Evolutionary conservation across 352 stramenopile species (phyloP), one percentile per base, ranked within the genome.

Genomic region (Halophytophthora batemanensis): DNA sequence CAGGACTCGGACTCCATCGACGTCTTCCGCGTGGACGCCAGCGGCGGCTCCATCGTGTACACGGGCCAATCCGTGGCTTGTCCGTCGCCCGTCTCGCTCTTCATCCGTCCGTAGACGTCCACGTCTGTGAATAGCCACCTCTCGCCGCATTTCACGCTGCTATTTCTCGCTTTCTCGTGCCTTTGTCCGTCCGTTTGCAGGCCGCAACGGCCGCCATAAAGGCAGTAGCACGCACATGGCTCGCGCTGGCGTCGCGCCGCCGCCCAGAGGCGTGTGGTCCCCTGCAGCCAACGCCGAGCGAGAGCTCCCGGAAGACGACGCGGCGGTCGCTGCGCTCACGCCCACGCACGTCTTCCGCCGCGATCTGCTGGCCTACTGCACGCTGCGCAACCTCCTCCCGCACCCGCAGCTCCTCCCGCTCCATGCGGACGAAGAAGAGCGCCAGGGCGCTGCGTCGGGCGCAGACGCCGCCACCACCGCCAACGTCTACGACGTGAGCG

Each of bases 321-420:
- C 53, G 21, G 23, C 42, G n/a, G 37, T 76, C 34, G 48, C 41
- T 49, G 45, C 47, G 13, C 60, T 66, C 39, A 25, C 52, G 37
- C 45, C 64, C 0, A 56, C 68, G 34, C 60, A 72, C 33, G 61
- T 50, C 23, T 86, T 92, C 42, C 78, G 79, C 2, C 65, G 71
- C 11, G 82, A 92, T 51, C 22, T 89, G 33, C 62, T 89, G 4
- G 64, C 65, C 38, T 90, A 83, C 56, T 89, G 72, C 55, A 70
- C 67, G 36, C 47, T 85, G 12, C 56, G 66, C 2, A 56, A 70
- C 25, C 59, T 89, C 35, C 71, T 77, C 2, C 78, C 78, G 15
- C 79, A 90, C 22, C 82, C 82, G 0, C 76, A 86, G 44, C 54
- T 92, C 13, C 64, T 86, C 17, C 75, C 79, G 18, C 56, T 81